These are phyloP conservation scores for Spinacia oleracea DNA, from an alignment of 179 eudicot species.

Conservation along the genomic window DNA sequence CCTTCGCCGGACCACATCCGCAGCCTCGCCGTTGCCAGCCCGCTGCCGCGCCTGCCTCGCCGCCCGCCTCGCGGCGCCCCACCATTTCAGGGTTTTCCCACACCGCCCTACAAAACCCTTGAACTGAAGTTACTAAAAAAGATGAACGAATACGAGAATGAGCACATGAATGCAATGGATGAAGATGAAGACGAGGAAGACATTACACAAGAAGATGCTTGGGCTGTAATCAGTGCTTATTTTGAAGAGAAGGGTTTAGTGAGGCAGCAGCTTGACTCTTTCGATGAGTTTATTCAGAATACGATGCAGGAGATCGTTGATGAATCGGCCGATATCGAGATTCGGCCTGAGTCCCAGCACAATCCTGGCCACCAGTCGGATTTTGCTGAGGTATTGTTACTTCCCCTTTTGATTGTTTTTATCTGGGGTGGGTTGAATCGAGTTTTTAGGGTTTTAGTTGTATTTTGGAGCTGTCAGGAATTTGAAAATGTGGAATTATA, in stretches of 20 bases:
- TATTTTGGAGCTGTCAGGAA: not conserved
- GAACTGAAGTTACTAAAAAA: not conserved
- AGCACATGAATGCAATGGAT: conserved; percentile 20
- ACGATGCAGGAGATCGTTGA: conserved; percentile 98
- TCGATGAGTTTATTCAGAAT: conserved; percentile 95
- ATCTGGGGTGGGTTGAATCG: not conserved
- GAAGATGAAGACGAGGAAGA: conserved; percentile 49
- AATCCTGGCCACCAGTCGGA: conserved; percentile 86
- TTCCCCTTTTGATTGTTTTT: not conserved
- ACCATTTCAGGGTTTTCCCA: conserved; percentile 3
- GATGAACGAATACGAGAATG: conserved; percentile 52
- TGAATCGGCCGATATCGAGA: conserved; percentile 89
- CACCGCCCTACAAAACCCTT: conserved; percentile 7
- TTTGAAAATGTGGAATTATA: not conserved
- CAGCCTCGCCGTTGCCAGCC: too few species aligned
- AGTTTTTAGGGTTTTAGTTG: not conserved
- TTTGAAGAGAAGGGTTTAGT: conserved; percentile 94
- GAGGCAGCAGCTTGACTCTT: conserved; percentile 86
- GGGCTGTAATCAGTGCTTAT: conserved; percentile 94
- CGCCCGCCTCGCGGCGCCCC: too few species aligned
- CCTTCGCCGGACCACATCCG: too few species aligned
- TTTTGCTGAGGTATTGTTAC: conserved; percentile 65
- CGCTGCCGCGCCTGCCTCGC: too few species aligned
- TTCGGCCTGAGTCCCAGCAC: conserved; percentile 96
- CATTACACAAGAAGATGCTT: conserved; percentile 92